Base-by-base conservation (phyloP, 2,329 filamentous ascomycete genomes). In the Incumbomyces delicatus region DNA sequence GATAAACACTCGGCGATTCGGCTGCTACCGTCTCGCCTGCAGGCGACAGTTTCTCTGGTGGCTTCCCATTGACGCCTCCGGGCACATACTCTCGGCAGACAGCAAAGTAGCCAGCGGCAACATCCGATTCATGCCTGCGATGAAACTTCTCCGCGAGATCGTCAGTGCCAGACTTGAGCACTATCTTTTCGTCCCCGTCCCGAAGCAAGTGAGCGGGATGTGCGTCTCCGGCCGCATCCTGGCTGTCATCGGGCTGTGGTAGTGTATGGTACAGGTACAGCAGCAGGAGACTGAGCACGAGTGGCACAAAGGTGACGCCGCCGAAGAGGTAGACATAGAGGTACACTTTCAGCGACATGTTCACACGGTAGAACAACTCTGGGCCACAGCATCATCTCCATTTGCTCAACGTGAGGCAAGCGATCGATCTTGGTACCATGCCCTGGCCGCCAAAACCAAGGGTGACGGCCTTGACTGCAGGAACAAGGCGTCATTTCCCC, bases 1-100 rank as follows among this genome's bases (percentile, higher is more conserved):
- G 92, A 66, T 96, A 96, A 32, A 98, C 90, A 63, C 90, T 95
- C 47, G 85, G 88, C 60, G 87, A 94, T 47, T 88, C 84, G 35
- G 84, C 73, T 30, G 83, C 79, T 37, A 92, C 80, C 13, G 85
- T 83, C 47, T 84, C 81, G 14, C 87, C 87, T 11, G 86, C 78
- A 5, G 88, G 87, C 0, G 86, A 90, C 29, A 81, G 79, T 50
- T 87, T 78, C 67, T 95, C 89, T 49, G 90, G 88, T 5, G 89
- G 88, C 67, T 90, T 94, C 50, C 87, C 87, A 70, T 94, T 94
- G 64, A 94, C 83, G 35, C 88, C 89, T 61, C 88, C 87, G 35
- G 89, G 87, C 1, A 87, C 85, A 66, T 92, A 95, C 68, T 95
- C 88, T 61, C 89, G 79, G 62, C 86, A 94, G 13, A 95, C 87